phyloP scores from a whole-genome alignment of 257 asterid genomes.

The Solanum rostratum region DNA sequence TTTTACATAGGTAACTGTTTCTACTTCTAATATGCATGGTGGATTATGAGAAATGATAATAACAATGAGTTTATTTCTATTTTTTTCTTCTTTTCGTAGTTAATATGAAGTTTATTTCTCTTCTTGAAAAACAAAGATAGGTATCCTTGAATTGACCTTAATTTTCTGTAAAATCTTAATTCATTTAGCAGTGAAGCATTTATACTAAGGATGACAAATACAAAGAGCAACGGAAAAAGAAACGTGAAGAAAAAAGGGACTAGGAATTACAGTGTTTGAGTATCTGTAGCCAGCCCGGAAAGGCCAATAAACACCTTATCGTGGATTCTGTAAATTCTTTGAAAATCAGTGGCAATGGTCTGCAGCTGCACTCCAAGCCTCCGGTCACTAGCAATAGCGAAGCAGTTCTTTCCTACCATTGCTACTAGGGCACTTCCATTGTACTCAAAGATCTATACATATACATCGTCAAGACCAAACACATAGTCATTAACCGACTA shows the following conservation, averaged over 20 bases:
- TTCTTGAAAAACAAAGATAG: too few relatives aligned
- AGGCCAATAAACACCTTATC: conserved; percentile 75
- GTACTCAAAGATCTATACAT: conserved; percentile 76
- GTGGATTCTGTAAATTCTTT: conserved; percentile 64
- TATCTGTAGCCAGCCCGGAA: conserved; percentile 79
- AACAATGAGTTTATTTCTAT: too few relatives aligned
- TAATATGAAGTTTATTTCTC: too few relatives aligned
- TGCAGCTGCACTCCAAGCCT: conserved; percentile 83
- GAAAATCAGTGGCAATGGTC: conserved; percentile 80
- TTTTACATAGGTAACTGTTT: too few relatives aligned
- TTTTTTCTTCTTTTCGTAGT: too few relatives aligned
- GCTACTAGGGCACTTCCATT: conserved; percentile 96
- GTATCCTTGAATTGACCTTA: too few relatives aligned
- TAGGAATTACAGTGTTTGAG: conserved; percentile 57
- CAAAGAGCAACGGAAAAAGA: neutral
- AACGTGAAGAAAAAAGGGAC: neutral
- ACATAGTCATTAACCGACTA: neutral
- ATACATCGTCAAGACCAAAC: neutral
- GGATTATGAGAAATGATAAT: too few relatives aligned
- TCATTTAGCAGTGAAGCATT: too few relatives aligned
- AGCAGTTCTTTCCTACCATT: conserved; percentile 92
- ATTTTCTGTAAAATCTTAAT: too few relatives aligned
- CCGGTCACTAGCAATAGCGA: conserved; percentile 88
- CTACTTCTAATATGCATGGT: too few relatives aligned
- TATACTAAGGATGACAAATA: neutral